These are phyloP conservation scores for Suhomyces pyralidae DNA, from an alignment of 805 yeast genomes.

Conservation along the genomic window DNA sequence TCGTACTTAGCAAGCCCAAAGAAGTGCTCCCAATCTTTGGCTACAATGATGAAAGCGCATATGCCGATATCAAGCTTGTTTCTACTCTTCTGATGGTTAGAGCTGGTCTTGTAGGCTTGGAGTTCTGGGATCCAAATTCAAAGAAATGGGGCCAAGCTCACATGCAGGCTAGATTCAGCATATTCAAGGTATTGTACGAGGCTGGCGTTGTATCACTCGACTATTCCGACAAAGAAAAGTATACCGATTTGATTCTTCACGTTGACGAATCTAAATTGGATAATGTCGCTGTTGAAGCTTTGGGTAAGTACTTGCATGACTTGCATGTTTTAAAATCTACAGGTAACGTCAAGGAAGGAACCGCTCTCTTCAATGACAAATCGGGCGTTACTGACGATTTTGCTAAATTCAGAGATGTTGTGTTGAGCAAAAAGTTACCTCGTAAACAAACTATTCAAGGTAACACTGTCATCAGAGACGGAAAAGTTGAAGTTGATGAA, in stretches of 20 bases:
- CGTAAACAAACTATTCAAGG: conserved; percentile 84
- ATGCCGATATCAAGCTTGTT: conserved; percentile 59
- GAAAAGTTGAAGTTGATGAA: conserved; percentile 56
- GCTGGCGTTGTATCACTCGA: conserved; percentile 63
- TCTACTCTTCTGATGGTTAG: conserved; percentile 82
- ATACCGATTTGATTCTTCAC: conserved; percentile 56
- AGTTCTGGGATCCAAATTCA: conserved; percentile 81
- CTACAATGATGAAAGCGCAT: conserved; percentile 52
- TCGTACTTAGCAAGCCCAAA: conserved; percentile 60
- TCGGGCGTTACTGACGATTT: conserved; percentile 66
- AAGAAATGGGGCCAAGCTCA: conserved; percentile 93
- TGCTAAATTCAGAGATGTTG: conserved; percentile 63
- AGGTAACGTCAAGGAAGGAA: conserved; percentile 67
- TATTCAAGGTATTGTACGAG: conserved; percentile 68
- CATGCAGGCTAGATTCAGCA: conserved; percentile 89
- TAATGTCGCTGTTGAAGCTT: conserved; percentile 68
- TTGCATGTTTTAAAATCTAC: conserved; percentile 79
- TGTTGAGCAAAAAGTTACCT: conserved; percentile 71
- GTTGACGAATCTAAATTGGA: conserved; percentile 62
- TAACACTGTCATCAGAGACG: conserved; percentile 52
- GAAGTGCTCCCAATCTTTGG: conserved; percentile 73
- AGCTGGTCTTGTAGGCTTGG: conserved; percentile 80
- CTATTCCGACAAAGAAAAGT: conserved; percentile 44
- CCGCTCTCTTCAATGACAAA: conserved; percentile 59
- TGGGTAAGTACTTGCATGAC: conserved; percentile 65